Evolutionary conservation across 1,284 basidiomycete genomes (phyloP).

Genomic region (Ceratobasidium sp.): DNA sequence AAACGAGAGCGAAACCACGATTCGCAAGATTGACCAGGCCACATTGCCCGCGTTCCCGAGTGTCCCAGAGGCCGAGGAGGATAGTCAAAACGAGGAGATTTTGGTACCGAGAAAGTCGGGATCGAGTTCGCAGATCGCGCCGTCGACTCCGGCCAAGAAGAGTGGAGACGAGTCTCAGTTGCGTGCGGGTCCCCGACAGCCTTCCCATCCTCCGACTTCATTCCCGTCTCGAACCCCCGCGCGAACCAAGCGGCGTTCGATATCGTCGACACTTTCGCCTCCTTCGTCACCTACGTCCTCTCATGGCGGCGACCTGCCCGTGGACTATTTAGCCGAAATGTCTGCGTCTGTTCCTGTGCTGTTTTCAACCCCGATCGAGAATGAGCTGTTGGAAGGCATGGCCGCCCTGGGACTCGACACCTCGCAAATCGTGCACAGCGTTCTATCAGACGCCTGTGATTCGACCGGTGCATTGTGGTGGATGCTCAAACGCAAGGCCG

Average conservation of each 20-base stretch:
- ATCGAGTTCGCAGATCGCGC: neutral
- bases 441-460: slow-evolving; percentile 91
- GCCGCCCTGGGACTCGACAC: slow-evolving; percentile 87
- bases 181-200: slow-evolving; percentile 16
- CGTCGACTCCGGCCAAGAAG: neutral
- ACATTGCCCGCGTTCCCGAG: neutral
- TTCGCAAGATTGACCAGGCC: slow-evolving; percentile 12
- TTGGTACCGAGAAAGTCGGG: slow-evolving; percentile 18
- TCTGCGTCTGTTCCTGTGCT: slow-evolving; percentile 75
- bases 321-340: slow-evolving; percentile 74
- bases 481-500: slow-evolving; percentile 85
- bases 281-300: slow-evolving; percentile 46
- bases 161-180: slow-evolving; percentile 20
- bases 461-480: slow-evolving; percentile 93
- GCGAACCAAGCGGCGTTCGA: slow-evolving; percentile 91
- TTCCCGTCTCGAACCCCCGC: slow-evolving; percentile 85
- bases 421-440: slow-evolving; percentile 92
- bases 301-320: slow-evolving; percentile 43
- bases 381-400: slow-evolving; percentile 78
- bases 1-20: slow-evolving; percentile 30
- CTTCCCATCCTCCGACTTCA: slow-evolving; percentile 35
- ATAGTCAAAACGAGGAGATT: slow-evolving; percentile 36
- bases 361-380: slow-evolving; percentile 84
- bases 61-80: slow-evolving; percentile 34
- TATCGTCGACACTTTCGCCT: slow-evolving; percentile 73